Percentiles rank a stretch among this genome's conserved stretches.
Evolutionary conservation across 768 basidiomycete genomes (phyloP).

Genomic region (Leucosporidium yakuticum): DNA sequence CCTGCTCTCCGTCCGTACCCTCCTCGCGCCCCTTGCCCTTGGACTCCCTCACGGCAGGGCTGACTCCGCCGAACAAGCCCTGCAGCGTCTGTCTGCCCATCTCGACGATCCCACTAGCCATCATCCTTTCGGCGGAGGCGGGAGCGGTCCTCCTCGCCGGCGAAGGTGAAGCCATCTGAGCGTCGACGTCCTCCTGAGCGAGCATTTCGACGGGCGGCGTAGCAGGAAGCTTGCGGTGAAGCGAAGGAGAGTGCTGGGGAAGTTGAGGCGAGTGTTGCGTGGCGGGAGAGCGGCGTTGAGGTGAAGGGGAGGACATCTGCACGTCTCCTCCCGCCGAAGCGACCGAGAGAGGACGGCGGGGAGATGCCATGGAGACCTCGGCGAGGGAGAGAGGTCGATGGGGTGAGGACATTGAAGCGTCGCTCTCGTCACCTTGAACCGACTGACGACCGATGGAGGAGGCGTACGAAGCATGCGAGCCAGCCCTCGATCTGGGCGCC

Average conservation of each 20-base stretch:
- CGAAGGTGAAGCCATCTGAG: conserved; percentile 11
- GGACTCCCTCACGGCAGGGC: not conserved
- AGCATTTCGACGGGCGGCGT: not conserved
- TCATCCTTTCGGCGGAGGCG: not conserved
- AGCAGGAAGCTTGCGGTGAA: too few relatives aligned
- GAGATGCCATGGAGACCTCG: too few relatives aligned
- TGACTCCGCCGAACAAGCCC: too few relatives aligned
- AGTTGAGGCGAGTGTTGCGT: not conserved
- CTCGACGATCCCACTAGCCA: not conserved
- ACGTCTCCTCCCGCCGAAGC: not conserved
- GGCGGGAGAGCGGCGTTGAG: not conserved
- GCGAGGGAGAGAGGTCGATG: too few relatives aligned
- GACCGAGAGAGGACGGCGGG: too few relatives aligned
- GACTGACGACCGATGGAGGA: too few relatives aligned
- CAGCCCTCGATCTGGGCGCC: too few relatives aligned
- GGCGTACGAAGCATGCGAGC: too few relatives aligned
- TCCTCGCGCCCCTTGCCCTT: not conserved
- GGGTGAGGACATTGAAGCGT: not conserved
- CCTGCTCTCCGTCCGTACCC: not conserved
- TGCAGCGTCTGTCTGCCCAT: not conserved
- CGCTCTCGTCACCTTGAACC: not conserved
- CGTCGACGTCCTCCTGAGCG: conserved; percentile 1
- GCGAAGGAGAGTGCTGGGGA: too few relatives aligned
- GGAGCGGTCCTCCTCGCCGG: not conserved
- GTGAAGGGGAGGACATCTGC: conserved; percentile 13